Percentiles rank a stretch among this genome's conserved stretches.
Conservation (phyloP, 140 eudicot genomes). For the Erigeron philadelphicus region DNA sequence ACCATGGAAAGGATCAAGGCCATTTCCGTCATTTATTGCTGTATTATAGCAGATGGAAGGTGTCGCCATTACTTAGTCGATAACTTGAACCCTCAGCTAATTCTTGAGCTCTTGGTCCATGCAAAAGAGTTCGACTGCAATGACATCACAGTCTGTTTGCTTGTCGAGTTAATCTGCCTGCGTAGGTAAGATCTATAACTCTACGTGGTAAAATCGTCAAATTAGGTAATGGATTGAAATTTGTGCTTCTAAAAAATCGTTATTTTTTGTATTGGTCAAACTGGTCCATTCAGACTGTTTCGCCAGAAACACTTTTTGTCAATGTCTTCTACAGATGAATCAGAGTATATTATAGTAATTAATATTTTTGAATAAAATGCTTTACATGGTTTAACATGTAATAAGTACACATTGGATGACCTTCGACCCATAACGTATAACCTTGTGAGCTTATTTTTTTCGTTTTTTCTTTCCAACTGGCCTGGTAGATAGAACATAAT, state of each 20-base stretch:
- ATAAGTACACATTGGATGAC: neutral
- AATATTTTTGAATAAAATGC: no score
- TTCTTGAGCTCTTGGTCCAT: constrained; percentile 41
- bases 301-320: neutral
- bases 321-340: no score
- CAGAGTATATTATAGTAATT: no score
- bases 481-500: neutral
- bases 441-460: neutral
- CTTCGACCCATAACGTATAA: neutral
- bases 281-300: neutral
- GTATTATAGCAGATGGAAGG: constrained; percentile 63
- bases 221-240: neutral
- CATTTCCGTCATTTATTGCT: constrained; percentile 38
- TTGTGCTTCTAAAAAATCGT: neutral
- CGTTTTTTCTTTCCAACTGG: neutral
- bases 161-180: constrained; percentile 60
- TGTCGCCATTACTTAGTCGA: constrained; percentile 62
- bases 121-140: constrained; percentile 28
- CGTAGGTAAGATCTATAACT: constrained; percentile 40
- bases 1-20: constrained; percentile 44
- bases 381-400: no score
- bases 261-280: neutral
- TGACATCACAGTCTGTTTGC: constrained; percentile 39
- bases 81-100: constrained; percentile 43
- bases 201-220: neutral